A percentile compares a stretch with the other conserved stretches of the same genome.
Evolutionary conservation across 1,139 yeast species (phyloP).

Genomic region (Blastobotrys serpentis): DNA sequence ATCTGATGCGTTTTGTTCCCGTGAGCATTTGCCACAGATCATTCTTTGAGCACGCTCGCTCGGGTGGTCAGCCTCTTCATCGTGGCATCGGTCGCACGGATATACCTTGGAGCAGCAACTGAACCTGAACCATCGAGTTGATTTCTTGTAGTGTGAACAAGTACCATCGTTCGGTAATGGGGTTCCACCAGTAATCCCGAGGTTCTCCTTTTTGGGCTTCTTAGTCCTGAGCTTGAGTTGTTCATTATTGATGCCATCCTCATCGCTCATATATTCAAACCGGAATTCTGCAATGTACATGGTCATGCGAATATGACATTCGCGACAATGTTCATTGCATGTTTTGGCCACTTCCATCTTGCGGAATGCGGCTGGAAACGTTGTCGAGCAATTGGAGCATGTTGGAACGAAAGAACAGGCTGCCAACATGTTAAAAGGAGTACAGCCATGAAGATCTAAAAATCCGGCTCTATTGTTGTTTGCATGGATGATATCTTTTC

Average conservation of each 20-base stretch:
- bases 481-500: constrained; percentile 40
- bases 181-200: constrained; percentile 41
- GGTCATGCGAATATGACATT: constrained; percentile 40
- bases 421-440: constrained; percentile 40
- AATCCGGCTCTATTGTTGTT: constrained; percentile 37
- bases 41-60: constrained; percentile 42
- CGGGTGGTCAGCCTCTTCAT: constrained; percentile 39
- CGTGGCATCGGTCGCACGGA: constrained; percentile 46
- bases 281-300: constrained; percentile 36
- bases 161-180: constrained; percentile 43
- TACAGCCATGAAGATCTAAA: constrained; percentile 41
- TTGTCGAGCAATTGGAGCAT: constrained; percentile 39
- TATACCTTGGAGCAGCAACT: constrained; percentile 44
- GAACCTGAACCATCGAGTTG: constrained; percentile 46
- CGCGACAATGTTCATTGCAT: constrained; percentile 36
- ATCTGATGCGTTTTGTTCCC: constrained; percentile 42
- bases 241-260: constrained; percentile 22
- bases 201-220: constrained; percentile 30
- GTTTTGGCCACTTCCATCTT: constrained; percentile 38
- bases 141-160: constrained; percentile 43
- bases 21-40: constrained; percentile 46
- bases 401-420: constrained; percentile 38
- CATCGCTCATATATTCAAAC: constrained; percentile 31
- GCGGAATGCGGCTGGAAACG: constrained; percentile 32
- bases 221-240: constrained; percentile 24